Base-by-base conservation (phyloP, 1,139 yeast species). In the Nadsonia commutata region DNA sequence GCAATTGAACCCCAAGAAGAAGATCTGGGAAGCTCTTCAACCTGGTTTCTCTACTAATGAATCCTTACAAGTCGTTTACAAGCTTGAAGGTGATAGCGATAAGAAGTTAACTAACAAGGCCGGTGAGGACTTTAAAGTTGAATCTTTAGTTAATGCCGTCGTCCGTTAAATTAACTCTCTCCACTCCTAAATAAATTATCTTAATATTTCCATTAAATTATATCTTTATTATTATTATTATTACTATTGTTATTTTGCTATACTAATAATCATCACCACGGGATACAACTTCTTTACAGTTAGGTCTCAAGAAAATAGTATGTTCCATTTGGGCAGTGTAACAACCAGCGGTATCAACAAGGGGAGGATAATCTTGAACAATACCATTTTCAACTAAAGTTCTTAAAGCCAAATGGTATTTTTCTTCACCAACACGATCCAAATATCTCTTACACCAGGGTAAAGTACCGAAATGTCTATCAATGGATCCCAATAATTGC, bases 271-370 rank as follows among this genome's bases (percentile, higher is more conserved):
- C 98, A 44, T 85, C 96, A 43, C 99, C 98, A 52, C 90, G 74
- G 33, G 95, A 84, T 19, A 90, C 88, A 40, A 90, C 93, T 63
- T 90, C 99, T 67, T 90, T 90, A 63, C 76, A 76, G 46, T 86
- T 86, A 20, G 97, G 94, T 56, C 88, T 93, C 56, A 90, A 70
- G 53, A 93, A 68, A 43, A 90, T 75, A 1, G 98, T 93, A 65
- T 93, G 98, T 62, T 90, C 99, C 57, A 65, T 90, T 63, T 90
- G 99, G 0, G 98, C 98, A 38, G 98, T 90, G 69, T 83, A 88
- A 46, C 83, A 74, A 18, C 97, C 98, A 49, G 68, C 72, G 40
- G 70, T 64, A 60, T 90, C 99, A 43, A 75, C 79, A 53, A 90
- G 68, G n/a, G 99, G 99, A n/a, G 96, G 96, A 56, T 93, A 88